phyloP scores from a whole-genome alignment of 805 yeast species.

The Ogataea salicorniae region DNA sequence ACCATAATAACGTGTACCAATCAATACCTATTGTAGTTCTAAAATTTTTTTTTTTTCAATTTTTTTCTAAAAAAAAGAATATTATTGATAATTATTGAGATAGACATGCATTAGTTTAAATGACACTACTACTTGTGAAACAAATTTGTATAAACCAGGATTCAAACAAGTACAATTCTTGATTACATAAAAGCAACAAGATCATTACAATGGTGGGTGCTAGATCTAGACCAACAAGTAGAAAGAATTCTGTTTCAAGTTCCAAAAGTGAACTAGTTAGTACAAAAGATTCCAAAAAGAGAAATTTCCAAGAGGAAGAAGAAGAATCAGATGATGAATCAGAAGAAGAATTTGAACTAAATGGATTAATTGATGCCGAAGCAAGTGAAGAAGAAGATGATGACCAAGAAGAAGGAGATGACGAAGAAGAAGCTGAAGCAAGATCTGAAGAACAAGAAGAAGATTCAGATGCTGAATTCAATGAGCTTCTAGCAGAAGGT shows the following conservation, averaged over 20 bases:
- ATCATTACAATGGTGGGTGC: background rate
- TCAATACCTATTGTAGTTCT: background rate
- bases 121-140: background rate
- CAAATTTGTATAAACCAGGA: background rate
- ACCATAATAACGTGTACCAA: background rate
- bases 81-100: background rate
- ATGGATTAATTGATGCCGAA: slow-evolving; percentile 39
- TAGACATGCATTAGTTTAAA: no score
- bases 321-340: slow-evolving; percentile 18
- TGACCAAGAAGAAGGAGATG: slow-evolving; percentile 13
- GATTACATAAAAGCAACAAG: background rate
- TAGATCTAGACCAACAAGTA: background rate
- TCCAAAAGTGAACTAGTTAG: background rate
- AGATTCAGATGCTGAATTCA: slow-evolving; percentile 61
- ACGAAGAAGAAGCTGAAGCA: slow-evolving; percentile 10
- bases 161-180: background rate
- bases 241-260: background rate
- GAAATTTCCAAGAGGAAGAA: slow-evolving; percentile 10
- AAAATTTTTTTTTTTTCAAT: background rate
- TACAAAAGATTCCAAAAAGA: slow-evolving; percentile 5
- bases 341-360: slow-evolving; percentile 22
- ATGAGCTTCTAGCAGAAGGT: slow-evolving; percentile 45
- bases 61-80: background rate
- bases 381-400: slow-evolving; percentile 33
- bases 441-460: slow-evolving; percentile 31